These are phyloP conservation scores for Aspergillus fumigatiaffinis DNA, from an alignment of 2,329 filamentous ascomycete genomes.

Conservation along the genomic window DNA sequence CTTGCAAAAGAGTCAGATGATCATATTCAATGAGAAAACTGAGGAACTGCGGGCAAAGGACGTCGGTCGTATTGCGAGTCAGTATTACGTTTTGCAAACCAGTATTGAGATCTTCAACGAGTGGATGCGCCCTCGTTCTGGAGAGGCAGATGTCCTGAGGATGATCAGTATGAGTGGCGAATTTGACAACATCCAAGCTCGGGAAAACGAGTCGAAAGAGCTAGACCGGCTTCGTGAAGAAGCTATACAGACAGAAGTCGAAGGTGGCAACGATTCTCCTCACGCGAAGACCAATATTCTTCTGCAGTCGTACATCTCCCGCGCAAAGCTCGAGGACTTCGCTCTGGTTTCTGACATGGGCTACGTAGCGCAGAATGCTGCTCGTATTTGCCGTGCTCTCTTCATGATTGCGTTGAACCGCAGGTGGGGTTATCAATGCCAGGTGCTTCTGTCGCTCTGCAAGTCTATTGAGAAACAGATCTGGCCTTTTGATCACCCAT, in stretches of 20 bases:
- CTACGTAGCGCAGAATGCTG: constrained; percentile 93
- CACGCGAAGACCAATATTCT: constrained; percentile 95
- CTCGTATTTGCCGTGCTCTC: constrained; percentile 86
- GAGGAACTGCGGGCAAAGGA: constrained; percentile 93
- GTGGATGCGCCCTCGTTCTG: constrained; percentile 81
- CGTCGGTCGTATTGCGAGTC: constrained; percentile 91
- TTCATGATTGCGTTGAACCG: constrained; percentile 98
- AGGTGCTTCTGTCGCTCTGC: constrained; percentile 83
- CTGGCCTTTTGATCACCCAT: constrained; percentile 91
- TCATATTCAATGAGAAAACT: constrained; percentile 93
- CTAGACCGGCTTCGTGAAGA: constrained; percentile 69
- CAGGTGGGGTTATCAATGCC: constrained; percentile 91
- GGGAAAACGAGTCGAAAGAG: constrained; percentile 87
- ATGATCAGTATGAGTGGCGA: constrained; percentile 98
- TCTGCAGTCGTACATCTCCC: constrained; percentile 88
- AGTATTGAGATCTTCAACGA: constrained; percentile 95
- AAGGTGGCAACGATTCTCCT: constrained; percentile 60
- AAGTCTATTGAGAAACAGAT: constrained; percentile 96
- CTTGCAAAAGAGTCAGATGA: constrained; percentile 93
- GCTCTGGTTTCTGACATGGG: constrained; percentile 86
- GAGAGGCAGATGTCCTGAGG: constrained; percentile 85
- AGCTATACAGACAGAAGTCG: constrained; percentile 71
- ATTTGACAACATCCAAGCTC: constrained; percentile 92
- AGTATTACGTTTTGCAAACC: constrained; percentile 91
- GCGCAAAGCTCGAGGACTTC: constrained; percentile 85